A percentile compares a stretch with the other conserved stretches of the same genome.
These are phyloP conservation scores for Oxytropis ochrocephala DNA, from an alignment of 306 rosid genomes.

Conservation along the genomic window DNA sequence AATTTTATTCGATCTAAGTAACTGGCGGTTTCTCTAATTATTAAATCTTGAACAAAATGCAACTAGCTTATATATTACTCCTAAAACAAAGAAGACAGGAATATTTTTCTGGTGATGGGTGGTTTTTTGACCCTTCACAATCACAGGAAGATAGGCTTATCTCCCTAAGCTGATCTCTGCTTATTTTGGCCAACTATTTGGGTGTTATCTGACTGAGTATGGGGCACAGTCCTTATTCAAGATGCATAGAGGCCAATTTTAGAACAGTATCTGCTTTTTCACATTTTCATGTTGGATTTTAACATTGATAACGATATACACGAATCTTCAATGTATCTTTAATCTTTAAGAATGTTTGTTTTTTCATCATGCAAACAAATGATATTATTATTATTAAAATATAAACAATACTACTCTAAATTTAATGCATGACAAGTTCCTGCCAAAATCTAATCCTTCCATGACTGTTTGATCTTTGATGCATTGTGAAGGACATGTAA, in stretches of 20 bases:
- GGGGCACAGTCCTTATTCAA: constrained; percentile 16
- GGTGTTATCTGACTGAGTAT: neutral
- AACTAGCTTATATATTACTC: neutral
- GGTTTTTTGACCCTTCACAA: constrained; percentile 18
- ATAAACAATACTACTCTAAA: neutral
- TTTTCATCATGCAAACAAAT: neutral
- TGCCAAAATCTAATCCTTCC: too few species aligned
- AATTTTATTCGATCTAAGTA: constrained; percentile 21
- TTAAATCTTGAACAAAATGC: constrained; percentile 10
- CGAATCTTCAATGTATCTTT: neutral
- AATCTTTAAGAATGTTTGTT: neutral
- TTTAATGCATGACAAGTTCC: too few species aligned
- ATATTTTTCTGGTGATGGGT: neutral
- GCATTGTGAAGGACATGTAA: too few species aligned
- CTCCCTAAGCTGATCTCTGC: neutral
- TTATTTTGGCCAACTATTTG: constrained; percentile 3
- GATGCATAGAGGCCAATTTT: neutral
- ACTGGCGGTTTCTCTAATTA: constrained; percentile 24
- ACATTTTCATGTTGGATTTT: constrained; percentile 9
- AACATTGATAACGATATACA: neutral
- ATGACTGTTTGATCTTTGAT: too few species aligned
- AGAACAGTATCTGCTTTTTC: constrained; percentile 4
- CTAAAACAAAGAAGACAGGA: constrained; percentile 15
- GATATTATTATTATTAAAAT: neutral
- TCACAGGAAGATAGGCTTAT: constrained; percentile 7